Evolutionary conservation across 1,139 yeast genomes (phyloP), one percentile per base, ranked within the genome.

Genomic region (Trichomonascaceae sp.): DNA sequence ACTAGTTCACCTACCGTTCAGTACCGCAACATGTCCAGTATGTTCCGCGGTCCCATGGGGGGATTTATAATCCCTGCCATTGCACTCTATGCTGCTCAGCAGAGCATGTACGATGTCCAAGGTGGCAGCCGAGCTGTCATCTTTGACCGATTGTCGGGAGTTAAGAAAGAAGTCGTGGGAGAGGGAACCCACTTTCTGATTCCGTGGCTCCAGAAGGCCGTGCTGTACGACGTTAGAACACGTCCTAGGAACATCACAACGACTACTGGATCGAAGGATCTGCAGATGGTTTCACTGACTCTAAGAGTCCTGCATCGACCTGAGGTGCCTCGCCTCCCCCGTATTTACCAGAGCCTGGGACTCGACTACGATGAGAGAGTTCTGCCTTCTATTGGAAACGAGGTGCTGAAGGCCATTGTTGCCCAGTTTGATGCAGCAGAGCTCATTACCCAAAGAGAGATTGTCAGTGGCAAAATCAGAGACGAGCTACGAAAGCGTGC

Each of bases 351-450:
- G 71, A 73, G 53, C 33, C 69, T 89, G 43, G 99, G 99, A 37
- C 67, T 77, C 42, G 99, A 89, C 59, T 89, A 92, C 58, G 98
- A 89, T 54, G 98, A 89, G 64, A 73, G 97, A 55, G 97, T 89
- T 26, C 69, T 89, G 46, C 98, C 98, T 16, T 89, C 97, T 13
- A 87, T 89, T 56, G 95, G 96, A 45, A 89, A 89, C 57, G 98
- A 89, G 64, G 92, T 89, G 25, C 69, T 89, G 55, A 89, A 89
- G 62, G 74, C 93, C 33, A 84, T 85, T 52, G 98, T 89, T 22
- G 98, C 98, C 0, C 98, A 89, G 59, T 89, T 89, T 51, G 97
- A 89, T 58, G 98, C 98, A 22, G 94, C 97, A 16, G 97, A 89
- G 58, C 72, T 89, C 55, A 89, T 89, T 52, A 89, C 97, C 16